A percentile compares a stretch with the other conserved stretches of the same genome.
Conservation (phyloP, 306 rosid genomes). For the Sicyos baderoa region DNA sequence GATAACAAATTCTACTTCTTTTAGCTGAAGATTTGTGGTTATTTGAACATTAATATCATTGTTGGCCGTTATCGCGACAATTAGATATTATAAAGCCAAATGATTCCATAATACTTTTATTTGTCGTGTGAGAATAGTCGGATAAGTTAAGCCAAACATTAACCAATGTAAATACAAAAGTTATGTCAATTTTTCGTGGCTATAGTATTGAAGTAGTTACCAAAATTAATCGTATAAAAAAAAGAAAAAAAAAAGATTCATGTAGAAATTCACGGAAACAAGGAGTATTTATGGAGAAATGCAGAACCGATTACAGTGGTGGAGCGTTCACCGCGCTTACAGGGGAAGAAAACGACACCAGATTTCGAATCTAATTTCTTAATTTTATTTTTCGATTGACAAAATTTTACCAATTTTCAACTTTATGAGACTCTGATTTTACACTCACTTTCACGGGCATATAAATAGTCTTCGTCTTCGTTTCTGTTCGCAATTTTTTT, state of each 20-base stretch:
- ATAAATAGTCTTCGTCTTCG: constrained; percentile 1
- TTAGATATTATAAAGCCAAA: too few species aligned
- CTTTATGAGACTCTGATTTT: background rate
- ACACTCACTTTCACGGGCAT: background rate
- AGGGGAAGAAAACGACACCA: background rate
- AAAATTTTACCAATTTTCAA: background rate
- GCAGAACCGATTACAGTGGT: constrained; percentile 7
- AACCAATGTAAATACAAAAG: background rate
- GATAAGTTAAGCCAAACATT: too few species aligned
- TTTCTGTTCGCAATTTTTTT: background rate
- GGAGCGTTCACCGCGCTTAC: constrained; percentile 12
- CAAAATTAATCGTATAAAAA: background rate
- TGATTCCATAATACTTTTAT: too few species aligned
- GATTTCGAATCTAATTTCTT: background rate
- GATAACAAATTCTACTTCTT: too few species aligned
- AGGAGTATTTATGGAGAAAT: constrained; percentile 10
- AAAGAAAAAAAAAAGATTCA: background rate
- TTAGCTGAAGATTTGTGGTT: too few species aligned
- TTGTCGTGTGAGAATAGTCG: too few species aligned
- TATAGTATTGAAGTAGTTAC: background rate
- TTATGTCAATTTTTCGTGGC: background rate
- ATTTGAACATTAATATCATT: too few species aligned
- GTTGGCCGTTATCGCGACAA: too few species aligned
- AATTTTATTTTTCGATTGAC: background rate
- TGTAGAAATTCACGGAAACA: constrained; percentile 1